These are phyloP conservation scores for Gossypium herbaceum DNA, from an alignment of 345 rosid species.

Conservation along the genomic window DNA sequence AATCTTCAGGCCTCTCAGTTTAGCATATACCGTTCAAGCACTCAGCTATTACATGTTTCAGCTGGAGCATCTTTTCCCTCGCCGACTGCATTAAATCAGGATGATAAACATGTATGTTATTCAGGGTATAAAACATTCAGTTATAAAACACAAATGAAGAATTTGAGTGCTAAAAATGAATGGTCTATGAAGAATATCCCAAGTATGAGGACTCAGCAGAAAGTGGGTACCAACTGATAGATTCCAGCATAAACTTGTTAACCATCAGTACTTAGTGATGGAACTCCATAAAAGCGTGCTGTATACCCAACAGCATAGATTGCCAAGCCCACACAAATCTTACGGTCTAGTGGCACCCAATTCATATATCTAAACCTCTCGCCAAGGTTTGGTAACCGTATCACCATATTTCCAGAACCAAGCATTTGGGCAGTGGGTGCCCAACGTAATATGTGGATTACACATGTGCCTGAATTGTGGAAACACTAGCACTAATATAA, in stretches of 20 bases:
- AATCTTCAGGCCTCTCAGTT: constrained; percentile 26
- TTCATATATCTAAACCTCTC: not conserved
- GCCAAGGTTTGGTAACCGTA: not conserved
- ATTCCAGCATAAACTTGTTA: not conserved
- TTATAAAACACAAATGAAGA: not conserved
- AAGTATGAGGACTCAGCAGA: not conserved
- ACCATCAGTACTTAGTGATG: not conserved
- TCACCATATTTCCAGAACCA: constrained; percentile 2
- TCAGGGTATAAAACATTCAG: not conserved
- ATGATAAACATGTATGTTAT: constrained; percentile 14
- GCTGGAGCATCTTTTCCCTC: constrained; percentile 58
- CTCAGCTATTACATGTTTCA: constrained; percentile 52
- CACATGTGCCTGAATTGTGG: not conserved
- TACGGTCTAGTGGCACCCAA: not conserved
- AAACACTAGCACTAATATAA: not conserved
- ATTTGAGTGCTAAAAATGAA: not conserved
- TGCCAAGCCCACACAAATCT: not conserved
- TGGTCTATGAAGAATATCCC: not conserved
- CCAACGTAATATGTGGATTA: not conserved
- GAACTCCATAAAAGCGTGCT: not conserved
- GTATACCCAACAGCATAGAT: not conserved
- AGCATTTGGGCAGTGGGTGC: not conserved
- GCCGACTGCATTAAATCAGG: constrained; percentile 52
- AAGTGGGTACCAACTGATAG: not conserved
- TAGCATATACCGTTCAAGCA: constrained; percentile 37